A percentile compares a stretch with the other conserved stretches of the same genome.
Evolutionary conservation across 208 protist genomes (phyloP).

Genomic region (Tritrichomonas foetus): DNA sequence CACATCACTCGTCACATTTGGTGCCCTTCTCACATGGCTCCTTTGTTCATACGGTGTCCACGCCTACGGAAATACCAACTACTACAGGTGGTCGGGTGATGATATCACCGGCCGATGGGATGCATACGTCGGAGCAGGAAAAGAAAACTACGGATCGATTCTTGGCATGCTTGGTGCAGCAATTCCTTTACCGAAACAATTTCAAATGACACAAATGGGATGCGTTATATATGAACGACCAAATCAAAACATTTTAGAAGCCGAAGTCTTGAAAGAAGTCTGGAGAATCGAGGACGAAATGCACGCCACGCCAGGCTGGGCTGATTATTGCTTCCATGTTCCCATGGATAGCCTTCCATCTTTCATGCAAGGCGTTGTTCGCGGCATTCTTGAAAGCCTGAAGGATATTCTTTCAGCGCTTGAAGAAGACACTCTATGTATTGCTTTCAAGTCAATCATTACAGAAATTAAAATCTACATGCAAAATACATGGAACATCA

Average conservation of each 20-base stretch:
- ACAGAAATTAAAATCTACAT: background rate
- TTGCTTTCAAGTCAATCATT: background rate
- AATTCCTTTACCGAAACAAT: background rate
- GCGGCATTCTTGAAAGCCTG: background rate
- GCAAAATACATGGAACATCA: background rate
- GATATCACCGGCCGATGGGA: background rate
- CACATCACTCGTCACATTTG: background rate
- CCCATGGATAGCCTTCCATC: background rate
- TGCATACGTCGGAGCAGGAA: background rate
- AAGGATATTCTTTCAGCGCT: background rate
- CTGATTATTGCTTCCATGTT: background rate
- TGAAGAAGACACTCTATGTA: background rate
- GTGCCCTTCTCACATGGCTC: background rate
- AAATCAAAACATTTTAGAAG: background rate
- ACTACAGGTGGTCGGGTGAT: background rate
- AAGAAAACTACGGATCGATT: background rate
- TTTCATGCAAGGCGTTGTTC: background rate
- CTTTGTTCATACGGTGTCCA: background rate
- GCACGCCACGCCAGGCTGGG: background rate
- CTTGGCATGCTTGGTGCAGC: background rate
- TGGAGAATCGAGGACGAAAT: background rate
- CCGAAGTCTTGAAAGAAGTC: background rate
- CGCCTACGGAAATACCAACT: background rate
- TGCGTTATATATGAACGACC: background rate
- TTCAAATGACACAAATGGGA: background rate